Evolutionary conservation across 2,329 filamentous ascomycete species (phyloP).

Genomic region (Fusarium succisae): DNA sequence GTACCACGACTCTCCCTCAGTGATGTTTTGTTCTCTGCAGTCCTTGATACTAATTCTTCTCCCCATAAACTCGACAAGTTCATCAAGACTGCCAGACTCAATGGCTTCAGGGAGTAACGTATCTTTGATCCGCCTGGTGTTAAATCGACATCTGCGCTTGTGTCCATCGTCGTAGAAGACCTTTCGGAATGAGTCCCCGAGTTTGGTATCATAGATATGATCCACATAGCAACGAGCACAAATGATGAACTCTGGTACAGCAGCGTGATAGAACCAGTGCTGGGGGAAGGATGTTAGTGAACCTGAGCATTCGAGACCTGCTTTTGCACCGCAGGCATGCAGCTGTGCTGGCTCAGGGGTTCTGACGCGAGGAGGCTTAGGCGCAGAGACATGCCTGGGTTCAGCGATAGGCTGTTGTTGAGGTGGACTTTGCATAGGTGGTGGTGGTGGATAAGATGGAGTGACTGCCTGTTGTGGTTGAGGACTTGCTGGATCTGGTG

Average conservation of each 20-base stretch:
- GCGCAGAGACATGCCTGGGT: background rate
- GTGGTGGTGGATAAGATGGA: background rate
- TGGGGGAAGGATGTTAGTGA: conserved; percentile 42
- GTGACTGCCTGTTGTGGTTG: background rate
- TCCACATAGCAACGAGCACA: conserved; percentile 53
- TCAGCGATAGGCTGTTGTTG: background rate
- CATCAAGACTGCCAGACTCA: conserved; percentile 40
- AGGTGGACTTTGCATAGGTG: background rate
- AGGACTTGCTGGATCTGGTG: background rate
- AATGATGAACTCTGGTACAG: conserved; percentile 45
- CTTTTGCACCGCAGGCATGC: conserved; percentile 23
- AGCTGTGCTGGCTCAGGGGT: conserved; percentile 25
- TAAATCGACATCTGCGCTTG: conserved; percentile 49
- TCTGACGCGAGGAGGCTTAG: conserved; percentile 11
- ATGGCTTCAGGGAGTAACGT: conserved; percentile 45
- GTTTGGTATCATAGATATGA: conserved; percentile 45
- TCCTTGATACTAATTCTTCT: conserved; percentile 29
- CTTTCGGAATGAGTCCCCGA: conserved; percentile 42
- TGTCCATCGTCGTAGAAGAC: conserved; percentile 35
- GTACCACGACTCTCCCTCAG: conserved; percentile 47
- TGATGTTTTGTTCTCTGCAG: conserved; percentile 23
- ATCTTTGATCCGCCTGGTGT: conserved; percentile 45
- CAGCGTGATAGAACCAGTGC: conserved; percentile 51
- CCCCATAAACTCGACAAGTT: conserved; percentile 44
- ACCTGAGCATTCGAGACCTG: conserved; percentile 41